Base-by-base conservation (phyloP, 345 rosid species). In the Cardamine occulta region DNA sequence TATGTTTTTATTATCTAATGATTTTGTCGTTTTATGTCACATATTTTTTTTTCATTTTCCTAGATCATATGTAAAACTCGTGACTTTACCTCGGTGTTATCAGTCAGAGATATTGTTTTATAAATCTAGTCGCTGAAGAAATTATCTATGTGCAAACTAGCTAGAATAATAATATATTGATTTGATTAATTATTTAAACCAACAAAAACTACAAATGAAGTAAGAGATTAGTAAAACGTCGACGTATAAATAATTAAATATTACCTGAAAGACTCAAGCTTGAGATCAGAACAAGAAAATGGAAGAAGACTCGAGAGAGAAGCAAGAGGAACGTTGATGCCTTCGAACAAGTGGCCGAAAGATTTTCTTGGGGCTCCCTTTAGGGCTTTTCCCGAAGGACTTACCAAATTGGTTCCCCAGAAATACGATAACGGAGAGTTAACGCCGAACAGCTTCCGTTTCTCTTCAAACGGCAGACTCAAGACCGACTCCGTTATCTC, bases 391-490 rank as follows among this genome's bases (percentile, higher is more conserved):
- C 96, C 91, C 0, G 96, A 80, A 4, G 85, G 82, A 26, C 88
- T 84, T 0, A 90, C 84, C n/a, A 79, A 84, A 23, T 89, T 87
- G 19, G 89, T 84, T 37, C 93, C 96, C 90, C 90, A 90, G 48
- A 81, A 88, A 75, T 90, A 88, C 28, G 96, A 87, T 59, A 87
- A 29, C 8, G 87, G 83, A 40, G 28, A 26, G 9, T 72, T 49
- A 72, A 80, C 72, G 48, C 23, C 51, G 56, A 68, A 51, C 72
- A 68, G 26, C 35, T 7, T 34, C 72, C 23, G 61, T 68, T 68
- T 53, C 48, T 52, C 23, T 14, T 87, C 87, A 44, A 87, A 88
- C 4, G 93, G 63, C 1, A 83, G 78, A 58, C 84, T 26, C 52
- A 87, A 84, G 0, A 86, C 37, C 48, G 63, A 65, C 26, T 67